Evolutionary conservation across 768 basidiomycete genomes (phyloP), one percentile per base, ranked within the genome.

Genomic region (Naganishia antarctica): DNA sequence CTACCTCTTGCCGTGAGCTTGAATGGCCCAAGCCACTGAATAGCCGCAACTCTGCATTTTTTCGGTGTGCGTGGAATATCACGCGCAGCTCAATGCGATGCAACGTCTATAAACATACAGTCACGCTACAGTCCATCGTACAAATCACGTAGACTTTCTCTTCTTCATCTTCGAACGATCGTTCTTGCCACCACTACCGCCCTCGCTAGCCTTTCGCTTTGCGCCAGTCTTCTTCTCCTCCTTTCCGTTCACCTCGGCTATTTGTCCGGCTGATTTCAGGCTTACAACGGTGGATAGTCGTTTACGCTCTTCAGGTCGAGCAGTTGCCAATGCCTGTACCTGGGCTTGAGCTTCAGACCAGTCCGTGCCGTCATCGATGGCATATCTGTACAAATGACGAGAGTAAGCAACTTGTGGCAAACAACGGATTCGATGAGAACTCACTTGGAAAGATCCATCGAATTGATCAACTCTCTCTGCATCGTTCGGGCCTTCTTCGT

Each of bases 361-460:
- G 74, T 94, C 89, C 29, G 83, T 79, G 16, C 82, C 76, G 69
- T 86, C 84, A 69, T 88, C 82, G 69, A 97, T 91, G 31, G 78
- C 79, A 66, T 74, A 81, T 70, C 80, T 80, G 60, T 25, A 59
- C 31, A 34, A 53, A 45, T 29, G 12, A 25, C 16, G 68, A 59
- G 43, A 40, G 40, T 70, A 44, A 25, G n/a, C 44, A 13, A n/a
- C 18, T 18, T 12, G 23, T 16, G 1, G 6, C 21, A 21, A 13
- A 21, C 45, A 31, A 25, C 25, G 3, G 44, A n/a, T n/a, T n/a
- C n/a, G n/a, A n/a, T 47, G 16, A 58, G 53, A 48, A 82, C 90
- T 83, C 74, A 97, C 91, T 87, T 87, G 79, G 82, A 84, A 65
- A 97, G 78, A 79, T 97, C 91, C 31, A 99, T 82, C 23, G 89